phyloP scores from a whole-genome alignment of 768 basidiomycete species.

The Termitomyces bulborhizus region DNA sequence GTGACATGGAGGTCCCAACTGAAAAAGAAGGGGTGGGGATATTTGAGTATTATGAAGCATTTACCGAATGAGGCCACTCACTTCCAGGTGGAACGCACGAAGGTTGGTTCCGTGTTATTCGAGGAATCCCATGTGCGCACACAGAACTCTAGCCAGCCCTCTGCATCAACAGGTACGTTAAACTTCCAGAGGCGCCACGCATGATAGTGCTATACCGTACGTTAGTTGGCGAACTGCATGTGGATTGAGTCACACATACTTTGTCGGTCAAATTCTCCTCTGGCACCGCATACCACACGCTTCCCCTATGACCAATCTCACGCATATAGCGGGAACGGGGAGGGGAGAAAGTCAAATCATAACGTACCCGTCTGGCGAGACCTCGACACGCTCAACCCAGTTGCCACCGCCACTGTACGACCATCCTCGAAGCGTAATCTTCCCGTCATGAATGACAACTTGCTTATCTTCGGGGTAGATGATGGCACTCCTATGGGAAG shows the following conservation, averaged over 20 bases:
- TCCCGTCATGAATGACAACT: slow-evolving; percentile 42
- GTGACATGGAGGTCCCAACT: slow-evolving; percentile 52
- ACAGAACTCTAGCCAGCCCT: slow-evolving; percentile 53
- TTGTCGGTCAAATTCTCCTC: slow-evolving; percentile 44
- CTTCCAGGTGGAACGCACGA: slow-evolving; percentile 52
- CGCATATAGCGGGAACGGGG: not conserved
- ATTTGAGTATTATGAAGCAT: not conserved
- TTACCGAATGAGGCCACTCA: slow-evolving; percentile 18
- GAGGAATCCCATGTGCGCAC: slow-evolving; percentile 54
- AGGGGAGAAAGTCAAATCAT: not conserved
- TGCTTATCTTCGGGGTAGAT: slow-evolving; percentile 37
- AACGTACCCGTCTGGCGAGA: slow-evolving; percentile 40
- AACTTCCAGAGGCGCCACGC: slow-evolving; percentile 52
- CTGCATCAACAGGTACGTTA: slow-evolving; percentile 43
- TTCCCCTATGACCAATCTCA: slow-evolving; percentile 25
- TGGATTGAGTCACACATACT: slow-evolving; percentile 14
- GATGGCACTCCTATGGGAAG: slow-evolving; percentile 37
- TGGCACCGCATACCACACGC: slow-evolving; percentile 44
- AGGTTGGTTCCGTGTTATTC: slow-evolving; percentile 51
- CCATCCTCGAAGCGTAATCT: slow-evolving; percentile 36
- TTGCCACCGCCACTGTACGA: slow-evolving; percentile 43
- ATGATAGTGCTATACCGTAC: slow-evolving; percentile 36
- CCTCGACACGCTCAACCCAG: slow-evolving; percentile 52
- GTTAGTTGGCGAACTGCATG: not conserved
- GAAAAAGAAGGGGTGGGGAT: not conserved